Evolutionary conservation across 1,139 yeast species (phyloP).

Genomic region (Scheffersomyces cryptocercus): DNA sequence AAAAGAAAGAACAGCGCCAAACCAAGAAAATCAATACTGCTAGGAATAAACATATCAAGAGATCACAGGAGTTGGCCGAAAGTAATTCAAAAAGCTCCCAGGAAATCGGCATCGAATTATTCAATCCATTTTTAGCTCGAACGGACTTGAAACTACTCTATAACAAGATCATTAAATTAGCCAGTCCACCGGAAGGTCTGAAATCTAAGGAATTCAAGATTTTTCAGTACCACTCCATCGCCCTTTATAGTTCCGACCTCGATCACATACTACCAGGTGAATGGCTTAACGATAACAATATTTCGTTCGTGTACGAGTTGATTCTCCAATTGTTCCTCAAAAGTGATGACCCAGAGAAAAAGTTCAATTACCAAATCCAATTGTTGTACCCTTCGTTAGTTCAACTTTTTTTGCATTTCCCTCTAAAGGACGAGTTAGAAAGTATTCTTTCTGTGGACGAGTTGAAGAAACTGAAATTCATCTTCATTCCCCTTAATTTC

Average conservation of each 20-base stretch:
- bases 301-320: constrained; percentile 63
- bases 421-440: constrained; percentile 27
- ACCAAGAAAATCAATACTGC: constrained; percentile 30
- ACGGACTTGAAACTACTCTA: constrained; percentile 24
- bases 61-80: constrained; percentile 15
- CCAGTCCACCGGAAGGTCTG: constrained; percentile 8
- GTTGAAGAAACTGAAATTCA: constrained; percentile 31
- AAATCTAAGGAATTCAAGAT: constrained; percentile 23
- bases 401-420: constrained; percentile 42
- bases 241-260: constrained; percentile 40
- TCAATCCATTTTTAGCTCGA: constrained; percentile 23
- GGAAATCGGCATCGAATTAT: not conserved
- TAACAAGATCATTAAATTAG: constrained; percentile 12
- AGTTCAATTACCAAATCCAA: constrained; percentile 27
- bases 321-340: constrained; percentile 25
- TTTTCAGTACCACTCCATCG: constrained; percentile 43
- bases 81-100: not conserved
- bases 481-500: constrained; percentile 43
- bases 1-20: constrained; percentile 31
- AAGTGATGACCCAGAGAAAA: constrained; percentile 1
- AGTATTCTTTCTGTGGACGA: constrained; percentile 33
- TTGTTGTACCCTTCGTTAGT: constrained; percentile 41
- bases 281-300: constrained; percentile 75
- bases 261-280: constrained; percentile 50
- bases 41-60: constrained; percentile 18